phyloP scores from a whole-genome alignment of 768 basidiomycete species.

The Trichaptum fuscoviolaceum region DNA sequence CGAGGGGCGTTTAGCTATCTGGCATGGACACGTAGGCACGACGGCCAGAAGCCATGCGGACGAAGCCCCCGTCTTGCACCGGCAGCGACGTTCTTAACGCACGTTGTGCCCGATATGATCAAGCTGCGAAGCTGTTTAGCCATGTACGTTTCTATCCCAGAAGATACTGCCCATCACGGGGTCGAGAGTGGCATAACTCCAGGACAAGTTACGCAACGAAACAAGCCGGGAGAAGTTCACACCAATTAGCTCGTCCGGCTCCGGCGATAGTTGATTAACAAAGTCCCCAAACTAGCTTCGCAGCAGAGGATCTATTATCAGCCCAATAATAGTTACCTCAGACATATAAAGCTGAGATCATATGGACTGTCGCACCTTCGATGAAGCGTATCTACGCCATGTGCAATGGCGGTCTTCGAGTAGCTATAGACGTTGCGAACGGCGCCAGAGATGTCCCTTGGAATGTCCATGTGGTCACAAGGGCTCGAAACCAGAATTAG shows the following conservation, averaged over 20 bases:
- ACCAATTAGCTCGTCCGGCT: background rate
- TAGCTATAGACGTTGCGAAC: background rate
- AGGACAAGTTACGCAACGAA: background rate
- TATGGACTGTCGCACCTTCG: background rate
- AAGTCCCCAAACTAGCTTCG: background rate
- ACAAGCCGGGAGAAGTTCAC: background rate
- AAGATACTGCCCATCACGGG: background rate
- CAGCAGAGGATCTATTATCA: background rate
- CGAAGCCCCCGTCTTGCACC: background rate
- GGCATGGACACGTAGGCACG: background rate
- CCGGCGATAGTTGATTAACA: background rate
- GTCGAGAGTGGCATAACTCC: background rate
- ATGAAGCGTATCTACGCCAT: background rate
- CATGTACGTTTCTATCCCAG: background rate
- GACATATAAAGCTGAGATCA: background rate
- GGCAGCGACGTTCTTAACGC: background rate
- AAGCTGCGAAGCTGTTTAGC: background rate
- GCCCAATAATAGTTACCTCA: background rate
- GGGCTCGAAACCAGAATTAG: background rate
- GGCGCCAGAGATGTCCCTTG: background rate
- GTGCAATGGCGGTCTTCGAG: background rate
- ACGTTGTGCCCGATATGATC: background rate
- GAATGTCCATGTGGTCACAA: background rate
- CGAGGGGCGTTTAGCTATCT: background rate
- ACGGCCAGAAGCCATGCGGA: background rate